Evolutionary conservation across 176 grass and related monocot genomes (phyloP), one percentile per base, ranked within the genome.

Genomic region (Elaeis guineensis): DNA sequence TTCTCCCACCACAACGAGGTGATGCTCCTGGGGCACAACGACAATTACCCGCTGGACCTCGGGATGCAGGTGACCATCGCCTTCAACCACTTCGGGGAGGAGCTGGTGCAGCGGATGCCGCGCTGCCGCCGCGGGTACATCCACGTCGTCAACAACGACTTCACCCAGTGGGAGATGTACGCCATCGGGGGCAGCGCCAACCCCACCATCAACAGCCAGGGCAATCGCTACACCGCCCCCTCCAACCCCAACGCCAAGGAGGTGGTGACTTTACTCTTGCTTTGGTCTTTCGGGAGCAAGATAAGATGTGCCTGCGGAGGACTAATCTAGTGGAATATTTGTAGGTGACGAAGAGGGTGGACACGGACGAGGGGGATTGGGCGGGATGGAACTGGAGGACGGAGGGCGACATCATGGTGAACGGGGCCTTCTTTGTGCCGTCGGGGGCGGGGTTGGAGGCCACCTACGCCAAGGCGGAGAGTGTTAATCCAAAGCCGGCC

Each of bases 401-500:
- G 58, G 17, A 61, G 25, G 58, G 58, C 5, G 58, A 61, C 25
- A 24, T 61, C 16, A 6, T 61, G 58, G 25, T 61, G 17, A 61
- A 61, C 24, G 58, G 58, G 17, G 58, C 58, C 22, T 61, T 61
- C 58, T 61, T 61, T 26, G 30, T 26, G 25, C 58, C 58, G 5
- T 61, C 58, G 25, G 58, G 58, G 3, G 25, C 16, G 24, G 58
- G 58, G 1, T 16, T 26, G 16, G 17, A 24, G 16, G 26, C 25
- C 8, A 61, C 25, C 58, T 61, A 61, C 25, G 58, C 58, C 15
- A 35, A 32, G 25, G 58, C 58, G 0, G 66, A 76, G 51, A 92
- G 76, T 73, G 26, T 71, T 5, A 79, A 98, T 21, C 81, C 93
- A 16, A 91, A 89, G 77, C 69, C 93, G 0, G 64, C 93, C 0